Evolutionary conservation across 2,329 filamentous ascomycete species (phyloP).

Genomic region (Cladorrhinum sp.): DNA sequence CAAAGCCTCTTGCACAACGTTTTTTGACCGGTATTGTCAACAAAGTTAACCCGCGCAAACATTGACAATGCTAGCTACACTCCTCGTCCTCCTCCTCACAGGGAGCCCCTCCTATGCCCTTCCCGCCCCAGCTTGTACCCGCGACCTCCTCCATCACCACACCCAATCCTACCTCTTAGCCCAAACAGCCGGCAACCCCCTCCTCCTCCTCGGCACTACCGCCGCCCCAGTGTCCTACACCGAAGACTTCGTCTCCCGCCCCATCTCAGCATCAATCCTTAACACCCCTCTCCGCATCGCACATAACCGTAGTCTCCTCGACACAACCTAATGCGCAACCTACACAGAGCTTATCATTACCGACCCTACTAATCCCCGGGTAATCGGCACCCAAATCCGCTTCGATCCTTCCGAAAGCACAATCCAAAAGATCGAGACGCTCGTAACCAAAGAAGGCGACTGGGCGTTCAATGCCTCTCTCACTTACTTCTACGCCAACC

Average conservation of each 20-base stretch:
- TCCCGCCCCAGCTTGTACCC: neutral
- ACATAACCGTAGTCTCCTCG: conserved; percentile 26
- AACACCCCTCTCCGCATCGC: conserved; percentile 16
- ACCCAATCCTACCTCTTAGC: conserved; percentile 4
- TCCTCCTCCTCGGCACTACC: neutral
- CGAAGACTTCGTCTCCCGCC: conserved; percentile 3
- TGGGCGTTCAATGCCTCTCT: conserved; percentile 28
- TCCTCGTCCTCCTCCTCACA: neutral
- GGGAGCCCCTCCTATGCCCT: neutral
- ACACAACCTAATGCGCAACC: conserved; percentile 27
- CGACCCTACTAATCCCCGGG: conserved; percentile 32
- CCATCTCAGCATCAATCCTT: neutral
- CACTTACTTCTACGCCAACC: conserved; percentile 23
- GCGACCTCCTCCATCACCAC: neutral
- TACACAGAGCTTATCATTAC: conserved; percentile 28
- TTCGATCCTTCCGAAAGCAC: conserved; percentile 21
- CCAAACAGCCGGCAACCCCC: conserved; percentile 2
- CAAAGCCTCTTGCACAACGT: no score
- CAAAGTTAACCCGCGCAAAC: no score
- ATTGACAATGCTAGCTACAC: neutral
- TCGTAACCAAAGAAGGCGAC: conserved; percentile 27
- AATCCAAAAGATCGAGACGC: conserved; percentile 27
- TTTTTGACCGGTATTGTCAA: no score
- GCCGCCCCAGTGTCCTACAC: neutral
- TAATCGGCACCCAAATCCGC: conserved; percentile 37